phyloP scores from a whole-genome alignment of 306 rosid species.

The Prosopis cineraria region DNA sequence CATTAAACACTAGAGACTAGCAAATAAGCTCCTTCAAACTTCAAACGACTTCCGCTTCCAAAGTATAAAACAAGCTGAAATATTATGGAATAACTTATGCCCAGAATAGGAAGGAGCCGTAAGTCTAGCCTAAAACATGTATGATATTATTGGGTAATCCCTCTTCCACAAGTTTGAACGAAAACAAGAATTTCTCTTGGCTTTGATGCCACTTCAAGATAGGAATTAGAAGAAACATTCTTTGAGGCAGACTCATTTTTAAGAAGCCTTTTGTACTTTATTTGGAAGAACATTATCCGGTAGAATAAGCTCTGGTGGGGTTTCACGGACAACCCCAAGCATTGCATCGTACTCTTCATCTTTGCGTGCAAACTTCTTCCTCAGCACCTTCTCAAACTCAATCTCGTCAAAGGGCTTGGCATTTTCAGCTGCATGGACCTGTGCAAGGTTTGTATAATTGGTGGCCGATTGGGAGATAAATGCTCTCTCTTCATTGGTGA shows the following conservation, averaged over 20 bases:
- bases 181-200: constrained; percentile 43
- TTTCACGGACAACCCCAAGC: constrained; percentile 82
- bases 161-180: constrained; percentile 56
- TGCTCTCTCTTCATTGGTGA: constrained; percentile 78
- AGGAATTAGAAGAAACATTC: constrained; percentile 32
- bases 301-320: constrained; percentile 76
- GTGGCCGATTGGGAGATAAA: constrained; percentile 82
- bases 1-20: constrained; percentile 40
- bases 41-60: constrained; percentile 34
- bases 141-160: constrained; percentile 65
- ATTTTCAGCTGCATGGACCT: constrained; percentile 93
- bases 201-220: constrained; percentile 46
- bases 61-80: constrained; percentile 42
- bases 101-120: constrained; percentile 41
- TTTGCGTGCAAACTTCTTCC: constrained; percentile 76
- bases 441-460: constrained; percentile 82
- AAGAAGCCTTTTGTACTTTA: constrained; percentile 54
- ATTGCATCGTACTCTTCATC: constrained; percentile 86
- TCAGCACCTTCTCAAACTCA: constrained; percentile 79
- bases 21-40: constrained; percentile 45
- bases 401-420: constrained; percentile 73
- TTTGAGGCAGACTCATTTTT: constrained; percentile 34
- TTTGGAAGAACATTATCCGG: constrained; percentile 76
- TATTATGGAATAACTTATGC: constrained; percentile 35
- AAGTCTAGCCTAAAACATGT: constrained; percentile 50